These are phyloP conservation scores for Silene coronaria DNA, from an alignment of 179 eudicot species.

Conservation along the genomic window DNA sequence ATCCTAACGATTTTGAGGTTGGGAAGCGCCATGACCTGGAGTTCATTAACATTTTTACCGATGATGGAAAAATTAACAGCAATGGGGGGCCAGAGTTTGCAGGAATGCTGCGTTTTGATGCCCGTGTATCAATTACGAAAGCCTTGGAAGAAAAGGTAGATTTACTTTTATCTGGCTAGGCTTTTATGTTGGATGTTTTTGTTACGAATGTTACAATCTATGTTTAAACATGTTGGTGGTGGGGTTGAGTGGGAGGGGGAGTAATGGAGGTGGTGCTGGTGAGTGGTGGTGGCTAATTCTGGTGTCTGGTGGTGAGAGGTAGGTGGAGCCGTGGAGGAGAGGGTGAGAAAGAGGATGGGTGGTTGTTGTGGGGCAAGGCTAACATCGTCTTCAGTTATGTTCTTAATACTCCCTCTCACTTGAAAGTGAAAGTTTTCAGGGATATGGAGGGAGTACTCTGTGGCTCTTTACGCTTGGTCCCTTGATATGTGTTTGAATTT, in stretches of 20 bases:
- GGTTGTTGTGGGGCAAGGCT: no score
- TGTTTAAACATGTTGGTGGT: not conserved
- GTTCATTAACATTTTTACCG: conserved; percentile 79
- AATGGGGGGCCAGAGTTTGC: conserved; percentile 70
- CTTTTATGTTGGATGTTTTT: not conserved
- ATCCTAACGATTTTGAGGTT: conserved; percentile 94
- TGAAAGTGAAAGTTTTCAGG: no score
- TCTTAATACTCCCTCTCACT: no score
- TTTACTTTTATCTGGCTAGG: not conserved
- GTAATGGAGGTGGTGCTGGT: no score
- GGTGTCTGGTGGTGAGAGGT: no score
- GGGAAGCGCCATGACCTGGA: conserved; percentile 88
- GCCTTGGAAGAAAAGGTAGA: conserved; percentile 72
- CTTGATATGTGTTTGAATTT: not conserved
- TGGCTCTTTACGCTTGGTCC: not conserved
- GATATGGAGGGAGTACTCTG: no score
- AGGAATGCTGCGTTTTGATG: conserved; percentile 83
- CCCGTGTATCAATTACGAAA: conserved; percentile 67
- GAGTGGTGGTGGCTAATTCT: no score
- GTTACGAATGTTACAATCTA: not conserved
- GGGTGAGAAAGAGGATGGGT: no score
- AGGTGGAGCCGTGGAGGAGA: no score
- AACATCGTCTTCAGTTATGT: no score
- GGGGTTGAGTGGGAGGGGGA: no score
- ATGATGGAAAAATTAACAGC: conserved; percentile 90